Conservation (phyloP, 257 asterid species). For the Avicennia marina region DNA sequence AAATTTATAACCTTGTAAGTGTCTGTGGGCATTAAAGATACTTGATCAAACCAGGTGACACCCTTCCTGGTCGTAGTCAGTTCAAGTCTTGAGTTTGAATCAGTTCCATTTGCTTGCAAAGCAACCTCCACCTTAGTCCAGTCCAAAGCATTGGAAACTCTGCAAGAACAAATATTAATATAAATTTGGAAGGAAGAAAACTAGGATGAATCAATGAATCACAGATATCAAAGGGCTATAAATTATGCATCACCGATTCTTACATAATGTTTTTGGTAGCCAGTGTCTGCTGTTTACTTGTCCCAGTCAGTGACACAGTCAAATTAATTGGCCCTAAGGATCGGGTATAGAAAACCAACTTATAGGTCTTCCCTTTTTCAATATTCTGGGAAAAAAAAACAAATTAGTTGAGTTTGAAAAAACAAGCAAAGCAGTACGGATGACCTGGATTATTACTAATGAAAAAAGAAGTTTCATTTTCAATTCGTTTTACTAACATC, state of each 20-base stretch:
- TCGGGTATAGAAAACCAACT: conserved; percentile 73
- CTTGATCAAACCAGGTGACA: conserved; percentile 94
- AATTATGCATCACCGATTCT: conserved; percentile 21
- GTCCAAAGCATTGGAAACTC: conserved; percentile 51
- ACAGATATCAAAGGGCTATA: neutral
- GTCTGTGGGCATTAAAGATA: conserved; percentile 86
- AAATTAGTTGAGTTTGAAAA: conserved; percentile 2
- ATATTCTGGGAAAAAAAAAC: conserved; percentile 62
- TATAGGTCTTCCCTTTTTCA: conserved; percentile 80
- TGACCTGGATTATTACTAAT: neutral
- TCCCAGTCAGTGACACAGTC: conserved; percentile 64
- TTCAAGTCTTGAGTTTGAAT: conserved; percentile 74
- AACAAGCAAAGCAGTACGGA: conserved; percentile 1
- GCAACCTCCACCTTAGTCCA: conserved; percentile 72
- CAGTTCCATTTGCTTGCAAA: conserved; percentile 59
- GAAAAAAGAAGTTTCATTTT: neutral
- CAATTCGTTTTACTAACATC: neutral
- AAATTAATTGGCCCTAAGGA: conserved; percentile 52
- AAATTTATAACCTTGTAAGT: conserved; percentile 63
- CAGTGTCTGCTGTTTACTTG: conserved; percentile 50
- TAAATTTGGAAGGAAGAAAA: conserved; percentile 4
- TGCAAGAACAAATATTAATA: conserved; percentile 33
- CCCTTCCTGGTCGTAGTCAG: conserved; percentile 65
- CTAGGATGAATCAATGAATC: conserved; percentile 9
- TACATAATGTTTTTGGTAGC: conserved; percentile 62